Percentiles rank a stretch among this genome's conserved stretches.
phyloP scores from a whole-genome alignment of 371 early-diverging fungal species.

The Mucor plumbeus region DNA sequence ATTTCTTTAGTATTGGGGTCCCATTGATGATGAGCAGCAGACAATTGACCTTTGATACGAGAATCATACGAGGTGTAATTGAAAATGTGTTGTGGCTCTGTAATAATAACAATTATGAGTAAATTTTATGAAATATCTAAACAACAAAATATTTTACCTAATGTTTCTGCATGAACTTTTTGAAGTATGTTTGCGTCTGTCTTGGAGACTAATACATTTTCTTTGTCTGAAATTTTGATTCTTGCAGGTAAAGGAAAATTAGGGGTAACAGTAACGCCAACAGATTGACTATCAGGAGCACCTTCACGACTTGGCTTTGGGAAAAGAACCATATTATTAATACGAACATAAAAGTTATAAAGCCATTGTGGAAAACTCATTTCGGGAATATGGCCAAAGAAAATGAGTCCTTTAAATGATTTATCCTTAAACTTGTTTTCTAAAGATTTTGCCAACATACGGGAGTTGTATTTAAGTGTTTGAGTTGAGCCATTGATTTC shows the following conservation, averaged over 20 bases:
- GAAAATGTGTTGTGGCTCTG: constrained; percentile 56
- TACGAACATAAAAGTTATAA: neutral
- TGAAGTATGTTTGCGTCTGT: constrained; percentile 67
- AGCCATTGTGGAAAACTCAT: constrained; percentile 18
- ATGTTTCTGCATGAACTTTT: constrained; percentile 62
- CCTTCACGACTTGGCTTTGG: neutral
- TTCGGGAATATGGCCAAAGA: constrained; percentile 31
- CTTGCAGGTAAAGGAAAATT: constrained; percentile 54
- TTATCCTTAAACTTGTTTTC: constrained; percentile 20
- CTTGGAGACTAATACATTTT: constrained; percentile 50
- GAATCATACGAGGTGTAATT: constrained; percentile 54
- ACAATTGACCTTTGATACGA: constrained; percentile 43
- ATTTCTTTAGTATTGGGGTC: constrained; percentile 59
- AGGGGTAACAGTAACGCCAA: constrained; percentile 61
- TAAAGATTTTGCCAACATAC: constrained; percentile 27
- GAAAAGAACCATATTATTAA: constrained; percentile 4
- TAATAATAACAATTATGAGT: neutral
- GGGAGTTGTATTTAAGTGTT: constrained; percentile 36
- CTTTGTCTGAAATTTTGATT: neutral
- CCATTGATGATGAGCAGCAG: constrained; percentile 62
- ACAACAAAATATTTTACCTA: constrained; percentile 37
- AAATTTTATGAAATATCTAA: neutral
- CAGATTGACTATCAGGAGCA: constrained; percentile 26
- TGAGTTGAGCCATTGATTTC: constrained; percentile 31
- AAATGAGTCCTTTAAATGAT: neutral